Conservation (phyloP, 306 rosid species). For the Purshia tridentata region DNA sequence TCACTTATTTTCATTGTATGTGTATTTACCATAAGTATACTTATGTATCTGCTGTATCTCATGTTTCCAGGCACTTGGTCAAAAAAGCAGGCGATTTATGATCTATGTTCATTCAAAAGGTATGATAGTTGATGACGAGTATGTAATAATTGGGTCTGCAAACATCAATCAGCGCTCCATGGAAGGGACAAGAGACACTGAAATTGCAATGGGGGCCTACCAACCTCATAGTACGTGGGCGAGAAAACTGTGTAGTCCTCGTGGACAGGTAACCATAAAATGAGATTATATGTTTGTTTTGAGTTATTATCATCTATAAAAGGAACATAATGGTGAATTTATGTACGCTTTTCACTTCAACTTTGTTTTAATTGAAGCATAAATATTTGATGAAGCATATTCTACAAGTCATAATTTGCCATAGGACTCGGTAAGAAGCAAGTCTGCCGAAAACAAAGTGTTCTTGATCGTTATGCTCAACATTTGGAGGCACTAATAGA, state of each 20-base stretch:
- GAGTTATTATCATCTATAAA: neutral
- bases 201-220: conserved; percentile 96
- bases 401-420: neutral
- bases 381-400: neutral
- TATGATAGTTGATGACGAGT: conserved; percentile 95
- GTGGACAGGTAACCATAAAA: conserved; percentile 60
- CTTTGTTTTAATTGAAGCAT: neutral
- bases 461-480: neutral
- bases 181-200: conserved; percentile 99
- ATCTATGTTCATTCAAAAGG: conserved; percentile 98
- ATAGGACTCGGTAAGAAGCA: neutral
- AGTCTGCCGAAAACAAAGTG: neutral
- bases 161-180: conserved; percentile 97
- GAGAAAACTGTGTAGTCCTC: conserved; percentile 53
- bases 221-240: conserved; percentile 91
- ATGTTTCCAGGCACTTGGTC: conserved; percentile 62
- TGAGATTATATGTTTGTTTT: neutral
- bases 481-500: neutral
- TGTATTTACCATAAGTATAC: neutral
- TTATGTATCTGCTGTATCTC: conserved; percentile 17
- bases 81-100: conserved; percentile 83
- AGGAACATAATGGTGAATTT: neutral
- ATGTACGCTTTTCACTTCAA: neutral
- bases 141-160: conserved; percentile 88
- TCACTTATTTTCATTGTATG: conserved; percentile 2